Base-by-base conservation (phyloP, 768 basidiomycete genomes). In the Xerocomus brunneocitrinus region DNA sequence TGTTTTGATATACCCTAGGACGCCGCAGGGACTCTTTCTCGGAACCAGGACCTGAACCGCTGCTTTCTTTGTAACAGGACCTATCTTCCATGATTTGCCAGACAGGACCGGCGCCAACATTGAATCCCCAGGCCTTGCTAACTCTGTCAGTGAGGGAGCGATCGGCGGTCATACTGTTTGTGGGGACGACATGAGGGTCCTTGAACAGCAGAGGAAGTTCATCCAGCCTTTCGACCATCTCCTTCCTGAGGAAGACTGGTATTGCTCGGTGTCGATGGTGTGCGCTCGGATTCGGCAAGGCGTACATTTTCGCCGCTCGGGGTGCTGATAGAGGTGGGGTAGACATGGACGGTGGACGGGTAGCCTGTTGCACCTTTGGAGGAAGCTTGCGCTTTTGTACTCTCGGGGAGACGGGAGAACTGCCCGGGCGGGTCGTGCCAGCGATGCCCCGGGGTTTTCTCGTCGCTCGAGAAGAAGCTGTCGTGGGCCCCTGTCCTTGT, bases 81-180 rank as follows among this genome's bases (percentile, higher is more conserved):
- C 88, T 70, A 58, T 93, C 91, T 62, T 93, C 91, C 40, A 79
- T 68, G 34, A 91, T 67, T 54, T 91, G 85, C 89, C 89, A 92
- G 6, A 89, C 60, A 1, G 89, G 88, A 0, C 91, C 90, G 3
- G 81, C 65, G 4, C 89, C 88, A 13, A 87, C 79, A 58, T 87
- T 89, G 61, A 79, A 82, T 0, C 85, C 82, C 85, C 84, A 88
- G 0, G 85, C 74, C 60, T 83, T 88, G 60, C 77, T 83, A 8
- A 87, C 54, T 41, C 85, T 76, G 47, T 79, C 78, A 2, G 74
- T 75, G 38, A 85, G 69, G 30, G 71, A 72, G 1, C 70, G 54
- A 47, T 72, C 72, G 45, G 78, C 66, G 0, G 81, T 82, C 64
- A 82, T 82, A 47, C 76, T 77, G 54, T 83, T 83, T 12, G 87